Evolutionary conservation across 2,329 filamentous ascomycete genomes (phyloP), one percentile per base, ranked within the genome.

Genomic region (Hypoxylon sp.): DNA sequence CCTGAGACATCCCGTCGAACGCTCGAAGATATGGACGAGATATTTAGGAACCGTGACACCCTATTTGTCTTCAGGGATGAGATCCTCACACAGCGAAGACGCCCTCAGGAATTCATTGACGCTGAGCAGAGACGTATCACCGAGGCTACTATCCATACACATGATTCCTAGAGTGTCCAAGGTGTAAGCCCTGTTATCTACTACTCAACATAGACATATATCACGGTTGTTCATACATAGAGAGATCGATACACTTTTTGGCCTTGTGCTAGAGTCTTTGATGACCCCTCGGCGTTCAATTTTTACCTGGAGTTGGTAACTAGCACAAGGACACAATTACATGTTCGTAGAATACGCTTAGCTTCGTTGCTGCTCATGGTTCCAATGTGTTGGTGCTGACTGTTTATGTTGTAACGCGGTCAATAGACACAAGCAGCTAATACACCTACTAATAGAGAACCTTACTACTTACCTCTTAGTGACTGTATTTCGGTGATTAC

Each of bases 21-120:
- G 0, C 77, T 86, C 6, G 84, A 86, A 71, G 83, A 85, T 48
- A 84, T 85, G 74, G 83, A 85, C 66, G 75, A 82, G 61, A 81
- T 82, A 44, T 82, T 81, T 65, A 76, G 76, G 37, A 73, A 73
- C 35, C 73, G 77, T 46, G 74, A 75, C 1, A 72, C 71, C 13
- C 46, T 77, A 13, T 71, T 81, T 35, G 79, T 82, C 13, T 81
- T 75, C 32, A 72, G 75, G 27, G 77, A 79, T 56, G 65, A 70
- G 3, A 72, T 72, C 15, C 68, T 81, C 54, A 81, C 78, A 2
- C 76, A 81, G 54, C 78, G 78, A n/a, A 72, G 73, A 21, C 76
- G 80, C 2, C 80, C 80, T 0, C 77, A 76, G 56, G 69, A 65
- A 0, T 78, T 80, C 27, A 72, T 80, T 19, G 79, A 81, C 10